Percentiles rank a stretch among this genome's conserved stretches.
Evolutionary conservation across 495 filamentous ascomycete species (phyloP).

Genomic region (Hypoxylon trugodes): DNA sequence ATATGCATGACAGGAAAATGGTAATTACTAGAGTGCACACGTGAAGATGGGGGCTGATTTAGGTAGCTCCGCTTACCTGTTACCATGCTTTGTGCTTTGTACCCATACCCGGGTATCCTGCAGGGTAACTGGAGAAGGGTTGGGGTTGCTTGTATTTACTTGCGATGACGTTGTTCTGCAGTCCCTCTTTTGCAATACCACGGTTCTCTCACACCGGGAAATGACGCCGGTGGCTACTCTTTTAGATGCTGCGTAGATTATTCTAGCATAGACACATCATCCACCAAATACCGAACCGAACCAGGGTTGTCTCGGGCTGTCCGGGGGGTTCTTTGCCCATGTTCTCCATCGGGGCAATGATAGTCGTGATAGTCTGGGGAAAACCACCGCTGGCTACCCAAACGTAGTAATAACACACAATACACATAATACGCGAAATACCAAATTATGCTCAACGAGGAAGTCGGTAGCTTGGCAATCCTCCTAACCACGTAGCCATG

Average conservation of each 20-base stretch:
- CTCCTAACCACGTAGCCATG: slow-evolving; percentile 27
- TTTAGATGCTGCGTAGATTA: slow-evolving; percentile 1
- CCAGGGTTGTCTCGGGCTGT: slow-evolving; percentile 14
- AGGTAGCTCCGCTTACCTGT: no score
- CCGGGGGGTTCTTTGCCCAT: slow-evolving; percentile 3
- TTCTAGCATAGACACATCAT: slow-evolving; percentile 29
- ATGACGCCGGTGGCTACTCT: slow-evolving; percentile 38
- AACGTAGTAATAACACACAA: slow-evolving; percentile 16
- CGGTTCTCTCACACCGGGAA: slow-evolving; percentile 16
- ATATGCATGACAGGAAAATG: slow-evolving; percentile 32
- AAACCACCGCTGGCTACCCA: slow-evolving; percentile 2
- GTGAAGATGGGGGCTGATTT: slow-evolving; percentile 30
- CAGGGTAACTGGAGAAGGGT: no score
- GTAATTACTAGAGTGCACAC: slow-evolving; percentile 31
- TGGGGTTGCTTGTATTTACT: slow-evolving; percentile 10
- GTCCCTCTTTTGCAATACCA: slow-evolving; percentile 28
- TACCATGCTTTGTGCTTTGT: no score
- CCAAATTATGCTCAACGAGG: slow-evolving; percentile 7
- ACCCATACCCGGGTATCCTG: no score
- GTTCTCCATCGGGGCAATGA: slow-evolving; percentile 27
- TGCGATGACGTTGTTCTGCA: slow-evolving; percentile 37
- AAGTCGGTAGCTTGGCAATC: slow-evolving; percentile 24
- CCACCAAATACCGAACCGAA: neutral
- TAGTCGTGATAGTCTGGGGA: slow-evolving; percentile 27
- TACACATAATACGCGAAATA: slow-evolving; percentile 4